phyloP scores from a whole-genome alignment of 2,329 filamentous ascomycete species.

The Aureobasidium melanogenum region DNA sequence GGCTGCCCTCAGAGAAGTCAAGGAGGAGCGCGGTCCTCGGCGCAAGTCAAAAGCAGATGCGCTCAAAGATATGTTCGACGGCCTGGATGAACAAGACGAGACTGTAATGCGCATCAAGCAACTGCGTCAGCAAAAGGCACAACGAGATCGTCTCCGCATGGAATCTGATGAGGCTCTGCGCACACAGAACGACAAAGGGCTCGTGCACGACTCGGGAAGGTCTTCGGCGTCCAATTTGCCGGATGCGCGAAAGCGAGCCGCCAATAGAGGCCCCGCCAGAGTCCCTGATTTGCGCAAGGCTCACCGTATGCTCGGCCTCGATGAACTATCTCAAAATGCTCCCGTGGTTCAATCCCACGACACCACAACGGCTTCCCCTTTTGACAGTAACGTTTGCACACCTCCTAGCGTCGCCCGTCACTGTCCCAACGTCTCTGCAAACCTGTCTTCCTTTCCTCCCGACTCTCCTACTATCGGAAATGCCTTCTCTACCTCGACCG shows the following conservation, averaged over 20 bases:
- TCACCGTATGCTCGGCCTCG: constrained; percentile 33
- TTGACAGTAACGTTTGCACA: neutral
- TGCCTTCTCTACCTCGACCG: constrained; percentile 4
- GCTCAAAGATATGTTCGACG: constrained; percentile 17
- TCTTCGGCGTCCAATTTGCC: neutral
- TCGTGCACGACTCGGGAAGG: constrained; percentile 4
- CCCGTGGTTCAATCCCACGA: neutral
- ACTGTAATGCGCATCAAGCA: constrained; percentile 52
- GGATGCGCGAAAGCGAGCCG: constrained; percentile 1
- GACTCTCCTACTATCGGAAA: constrained; percentile 5
- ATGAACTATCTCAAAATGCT: constrained; percentile 16
- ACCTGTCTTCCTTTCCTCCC: constrained; percentile 9
- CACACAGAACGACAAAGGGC: neutral
- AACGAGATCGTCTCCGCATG: constrained; percentile 39
- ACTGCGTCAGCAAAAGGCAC: constrained; percentile 44
- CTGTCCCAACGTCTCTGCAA: constrained; percentile 6
- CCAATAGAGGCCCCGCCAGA: constrained; percentile 12
- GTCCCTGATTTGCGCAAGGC: constrained; percentile 26
- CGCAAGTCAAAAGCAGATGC: constrained; percentile 22
- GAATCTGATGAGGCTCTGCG: constrained; percentile 9
- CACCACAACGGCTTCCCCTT: constrained; percentile 6
- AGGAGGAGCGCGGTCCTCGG: neutral
- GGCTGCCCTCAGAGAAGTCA: constrained; percentile 19
- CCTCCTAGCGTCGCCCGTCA: constrained; percentile 1
- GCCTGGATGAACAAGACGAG: constrained; percentile 34